Conservation (phyloP, 75 land plant species). For the Ceratopteris richardii region DNA sequence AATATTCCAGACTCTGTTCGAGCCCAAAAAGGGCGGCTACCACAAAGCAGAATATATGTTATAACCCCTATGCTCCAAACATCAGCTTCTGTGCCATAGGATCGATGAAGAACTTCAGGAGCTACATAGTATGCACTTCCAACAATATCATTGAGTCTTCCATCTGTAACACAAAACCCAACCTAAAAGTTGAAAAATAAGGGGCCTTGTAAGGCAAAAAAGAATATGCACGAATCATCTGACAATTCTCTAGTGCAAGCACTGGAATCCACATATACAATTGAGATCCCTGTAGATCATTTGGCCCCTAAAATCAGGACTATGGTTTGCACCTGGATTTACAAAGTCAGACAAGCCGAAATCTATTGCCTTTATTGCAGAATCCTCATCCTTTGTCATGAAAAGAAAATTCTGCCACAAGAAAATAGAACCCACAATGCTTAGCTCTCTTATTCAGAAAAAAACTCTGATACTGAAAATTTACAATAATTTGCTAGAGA, state of each 20-base stretch:
- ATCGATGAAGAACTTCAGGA: conserved; percentile 92
- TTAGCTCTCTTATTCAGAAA: neutral
- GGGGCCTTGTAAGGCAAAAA: too few species aligned
- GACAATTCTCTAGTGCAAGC: too few species aligned
- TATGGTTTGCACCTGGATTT: conserved; percentile 59
- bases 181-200: too few species aligned
- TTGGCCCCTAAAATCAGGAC: neutral
- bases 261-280: too few species aligned
- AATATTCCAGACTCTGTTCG: conserved; percentile 89
- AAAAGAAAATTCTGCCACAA: conserved; percentile 63
- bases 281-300: neutral
- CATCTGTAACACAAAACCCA: conserved; percentile 44
- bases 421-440: neutral
- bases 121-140: conserved; percentile 30
- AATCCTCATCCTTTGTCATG: conserved; percentile 60
- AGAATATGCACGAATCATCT: too few species aligned
- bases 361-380: conserved; percentile 75
- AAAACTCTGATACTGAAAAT: too few species aligned
- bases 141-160: conserved; percentile 89
- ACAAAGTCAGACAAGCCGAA: conserved; percentile 93
- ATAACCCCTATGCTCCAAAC: conserved; percentile 96
- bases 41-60: conserved; percentile 86
- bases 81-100: conserved; percentile 85
- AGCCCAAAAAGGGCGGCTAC: conserved; percentile 97
- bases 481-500: too few species aligned